A percentile compares a stretch with the other conserved stretches of the same genome.
phyloP scores from a whole-genome alignment of 164 flowering plant genomes.

The Stephania japonica region DNA sequence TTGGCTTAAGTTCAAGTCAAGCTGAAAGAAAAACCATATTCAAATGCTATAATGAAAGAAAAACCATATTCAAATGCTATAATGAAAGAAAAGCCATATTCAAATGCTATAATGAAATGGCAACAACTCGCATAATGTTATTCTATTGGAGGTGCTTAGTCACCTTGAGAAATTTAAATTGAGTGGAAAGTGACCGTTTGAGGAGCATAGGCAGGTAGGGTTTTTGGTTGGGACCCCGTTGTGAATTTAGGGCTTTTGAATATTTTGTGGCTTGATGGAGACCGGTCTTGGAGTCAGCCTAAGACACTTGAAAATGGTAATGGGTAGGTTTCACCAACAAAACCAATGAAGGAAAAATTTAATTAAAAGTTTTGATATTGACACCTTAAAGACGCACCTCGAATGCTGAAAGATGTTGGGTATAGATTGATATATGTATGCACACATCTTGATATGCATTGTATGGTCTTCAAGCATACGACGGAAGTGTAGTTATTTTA shows the following conservation, averaged over 20 bases:
- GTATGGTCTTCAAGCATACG: no score
- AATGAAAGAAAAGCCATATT: neutral
- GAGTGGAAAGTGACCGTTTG: constrained; percentile 18
- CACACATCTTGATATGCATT: no score
- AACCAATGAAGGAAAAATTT: neutral
- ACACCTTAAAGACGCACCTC: no score
- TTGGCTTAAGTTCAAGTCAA: constrained; percentile 5
- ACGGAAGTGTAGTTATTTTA: no score
- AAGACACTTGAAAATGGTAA: constrained; percentile 14
- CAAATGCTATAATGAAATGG: neutral
- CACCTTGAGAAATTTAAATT: constrained; percentile 14
- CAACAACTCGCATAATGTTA: constrained; percentile 1
- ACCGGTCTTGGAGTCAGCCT: constrained; percentile 10
- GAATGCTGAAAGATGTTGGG: no score
- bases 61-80: neutral
- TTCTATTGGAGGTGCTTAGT: constrained; percentile 9
- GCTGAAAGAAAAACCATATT: neutral
- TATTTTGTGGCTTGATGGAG: neutral
- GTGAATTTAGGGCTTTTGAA: constrained; percentile 1
- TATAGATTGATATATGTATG: no score
- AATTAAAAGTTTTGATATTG: neutral
- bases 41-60: neutral
- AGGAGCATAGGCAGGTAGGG: constrained; percentile 5
- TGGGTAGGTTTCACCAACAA: constrained; percentile 9
- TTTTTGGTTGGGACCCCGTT: neutral